A percentile compares a stretch with the other conserved stretches of the same genome.
Evolutionary conservation across 192 early-diverging fungal species (phyloP).

Genomic region (Haplosporangium gracile): DNA sequence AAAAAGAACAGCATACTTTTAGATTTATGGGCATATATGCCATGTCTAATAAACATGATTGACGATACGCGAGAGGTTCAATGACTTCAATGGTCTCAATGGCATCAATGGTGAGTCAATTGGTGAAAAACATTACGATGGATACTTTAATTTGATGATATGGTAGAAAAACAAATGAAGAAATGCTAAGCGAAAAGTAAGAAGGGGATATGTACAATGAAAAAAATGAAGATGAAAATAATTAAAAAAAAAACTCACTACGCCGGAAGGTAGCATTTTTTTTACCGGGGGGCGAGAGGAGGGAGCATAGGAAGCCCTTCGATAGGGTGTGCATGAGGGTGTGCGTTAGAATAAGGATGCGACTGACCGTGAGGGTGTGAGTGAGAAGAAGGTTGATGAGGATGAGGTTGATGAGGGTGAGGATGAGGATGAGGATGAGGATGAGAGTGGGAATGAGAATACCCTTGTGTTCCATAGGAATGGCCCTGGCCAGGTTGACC

Average conservation of each 20-base stretch:
- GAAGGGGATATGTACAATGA: too few relatives aligned
- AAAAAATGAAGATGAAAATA: not conserved
- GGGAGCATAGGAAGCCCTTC: slow-evolving; percentile 26
- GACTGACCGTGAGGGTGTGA: not conserved
- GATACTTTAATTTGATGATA: too few relatives aligned
- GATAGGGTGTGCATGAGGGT: slow-evolving; percentile 14
- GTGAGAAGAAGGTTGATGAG: slow-evolving; percentile 12
- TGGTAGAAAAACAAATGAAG: too few relatives aligned
- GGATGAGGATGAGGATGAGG: slow-evolving; percentile 10
- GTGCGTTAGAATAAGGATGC: slow-evolving; percentile 3
- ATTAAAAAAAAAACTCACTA: not conserved
- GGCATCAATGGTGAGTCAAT: not conserved
- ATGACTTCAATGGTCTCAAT: too few relatives aligned
- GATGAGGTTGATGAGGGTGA: slow-evolving; percentile 13
- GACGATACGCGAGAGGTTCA: too few relatives aligned
- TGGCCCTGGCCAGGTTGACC: not conserved
- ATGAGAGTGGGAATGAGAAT: not conserved
- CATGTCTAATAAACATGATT: too few relatives aligned
- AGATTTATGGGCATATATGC: too few relatives aligned
- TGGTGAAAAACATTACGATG: not conserved
- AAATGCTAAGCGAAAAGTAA: too few relatives aligned
- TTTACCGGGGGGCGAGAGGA: slow-evolving; percentile 40
- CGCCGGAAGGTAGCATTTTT: not conserved
- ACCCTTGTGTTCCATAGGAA: slow-evolving; percentile 6
- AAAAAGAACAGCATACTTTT: too few relatives aligned